Conservation (phyloP, 257 asterid species). For the Petunia secreta region DNA sequence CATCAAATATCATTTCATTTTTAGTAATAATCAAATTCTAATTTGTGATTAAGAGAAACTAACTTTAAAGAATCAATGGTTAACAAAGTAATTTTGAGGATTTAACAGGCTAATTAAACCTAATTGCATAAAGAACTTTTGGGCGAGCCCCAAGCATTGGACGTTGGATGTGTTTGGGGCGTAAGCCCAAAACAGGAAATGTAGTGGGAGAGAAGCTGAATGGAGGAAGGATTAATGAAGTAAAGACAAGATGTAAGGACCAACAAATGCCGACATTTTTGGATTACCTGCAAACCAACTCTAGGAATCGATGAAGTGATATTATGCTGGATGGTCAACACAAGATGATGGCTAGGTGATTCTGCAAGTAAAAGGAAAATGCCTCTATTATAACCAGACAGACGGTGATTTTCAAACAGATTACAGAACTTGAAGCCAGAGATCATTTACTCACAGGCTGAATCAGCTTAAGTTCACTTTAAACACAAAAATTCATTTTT, state of each 20-base stretch:
- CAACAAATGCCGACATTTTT: background rate
- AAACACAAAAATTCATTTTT: background rate
- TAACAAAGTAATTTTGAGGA: no score
- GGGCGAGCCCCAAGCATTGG: no score
- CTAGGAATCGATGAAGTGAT: slow-evolving; percentile 90
- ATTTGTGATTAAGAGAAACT: no score
- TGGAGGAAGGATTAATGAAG: slow-evolving; percentile 10
- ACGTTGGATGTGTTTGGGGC: no score
- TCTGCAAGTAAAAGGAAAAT: slow-evolving; percentile 49
- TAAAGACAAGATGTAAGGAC: background rate
- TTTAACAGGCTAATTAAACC: no score
- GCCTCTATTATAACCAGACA: background rate
- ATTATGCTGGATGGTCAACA: slow-evolving; percentile 67
- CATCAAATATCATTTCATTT: no score
- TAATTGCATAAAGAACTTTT: no score
- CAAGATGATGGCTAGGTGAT: slow-evolving; percentile 51
- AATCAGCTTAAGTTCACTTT: background rate
- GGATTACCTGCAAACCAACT: slow-evolving; percentile 90
- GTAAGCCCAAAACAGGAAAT: no score
- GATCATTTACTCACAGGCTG: slow-evolving; percentile 16
- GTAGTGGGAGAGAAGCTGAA: slow-evolving; percentile 5
- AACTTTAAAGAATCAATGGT: no score
- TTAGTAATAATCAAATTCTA: no score
- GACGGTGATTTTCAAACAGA: slow-evolving; percentile 12
- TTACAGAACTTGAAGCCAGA: background rate